phyloP scores from a whole-genome alignment of 805 yeast genomes.

The Teunomyces lycoperdinae region DNA sequence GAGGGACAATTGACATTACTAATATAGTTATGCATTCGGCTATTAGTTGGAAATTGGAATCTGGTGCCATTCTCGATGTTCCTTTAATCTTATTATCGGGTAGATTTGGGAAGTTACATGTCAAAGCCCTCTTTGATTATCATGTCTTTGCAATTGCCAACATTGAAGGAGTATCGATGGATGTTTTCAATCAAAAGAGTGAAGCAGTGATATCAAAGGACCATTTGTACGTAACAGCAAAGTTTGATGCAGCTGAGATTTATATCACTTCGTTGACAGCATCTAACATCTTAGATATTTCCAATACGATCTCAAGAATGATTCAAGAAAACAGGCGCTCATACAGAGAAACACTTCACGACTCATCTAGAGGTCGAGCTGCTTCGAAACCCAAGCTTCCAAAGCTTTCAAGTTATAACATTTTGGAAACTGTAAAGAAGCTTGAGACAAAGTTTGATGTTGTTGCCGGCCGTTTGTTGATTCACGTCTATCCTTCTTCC shows the following conservation, averaged over 20 bases:
- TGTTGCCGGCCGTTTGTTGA: slow-evolving; percentile 49
- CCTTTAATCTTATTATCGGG: slow-evolving; percentile 68
- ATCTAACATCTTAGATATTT: slow-evolving; percentile 75
- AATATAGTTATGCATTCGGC: slow-evolving; percentile 58
- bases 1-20: slow-evolving; percentile 58
- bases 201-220: slow-evolving; percentile 51
- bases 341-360: slow-evolving; percentile 71
- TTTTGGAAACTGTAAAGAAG: slow-evolving; percentile 34
- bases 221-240: slow-evolving; percentile 51
- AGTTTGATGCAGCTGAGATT: slow-evolving; percentile 52
- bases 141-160: slow-evolving; percentile 75
- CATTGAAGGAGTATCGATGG: slow-evolving; percentile 46
- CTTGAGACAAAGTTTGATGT: slow-evolving; percentile 71
- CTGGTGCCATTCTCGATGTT: slow-evolving; percentile 42
- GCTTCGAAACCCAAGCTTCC: not conserved
- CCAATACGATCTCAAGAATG: slow-evolving; percentile 66
- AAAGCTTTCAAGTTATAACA: slow-evolving; percentile 10
- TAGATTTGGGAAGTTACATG: slow-evolving; percentile 52
- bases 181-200: slow-evolving; percentile 68
- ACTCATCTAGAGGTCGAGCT: slow-evolving; percentile 37
- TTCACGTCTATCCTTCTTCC: slow-evolving; percentile 81
- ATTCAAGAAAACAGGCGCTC: slow-evolving; percentile 69
- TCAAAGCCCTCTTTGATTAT: slow-evolving; percentile 75
- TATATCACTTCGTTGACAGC: slow-evolving; percentile 84
- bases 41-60: slow-evolving; percentile 61